Percentiles rank a stretch among this genome's conserved stretches.
Conservation (phyloP, 2,329 filamentous ascomycete genomes). For the Epichloe gansuensis region DNA sequence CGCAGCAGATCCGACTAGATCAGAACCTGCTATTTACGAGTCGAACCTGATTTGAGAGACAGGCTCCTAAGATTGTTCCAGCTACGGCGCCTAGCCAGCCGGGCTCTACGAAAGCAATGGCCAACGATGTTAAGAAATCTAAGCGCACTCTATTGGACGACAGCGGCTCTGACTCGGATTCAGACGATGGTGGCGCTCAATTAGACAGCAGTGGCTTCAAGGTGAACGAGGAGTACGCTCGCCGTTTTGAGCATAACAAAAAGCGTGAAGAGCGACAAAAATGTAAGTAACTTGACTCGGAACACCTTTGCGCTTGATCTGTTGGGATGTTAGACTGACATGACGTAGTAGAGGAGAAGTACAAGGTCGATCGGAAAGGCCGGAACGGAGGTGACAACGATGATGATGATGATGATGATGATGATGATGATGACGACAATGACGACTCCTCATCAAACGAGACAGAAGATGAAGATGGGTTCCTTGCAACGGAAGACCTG, state of each 20-base stretch:
- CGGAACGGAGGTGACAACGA: conserved; percentile 9
- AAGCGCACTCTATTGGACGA: conserved; percentile 44
- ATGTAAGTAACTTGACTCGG: conserved; percentile 30
- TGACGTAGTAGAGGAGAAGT: conserved; percentile 73
- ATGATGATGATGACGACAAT: conserved; percentile 34
- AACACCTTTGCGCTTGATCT: not conserved
- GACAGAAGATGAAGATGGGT: conserved; percentile 80
- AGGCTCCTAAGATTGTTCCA: not conserved
- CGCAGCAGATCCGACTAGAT: not conserved
- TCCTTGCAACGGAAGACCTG: conserved; percentile 71
- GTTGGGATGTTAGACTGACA: conserved; percentile 5
- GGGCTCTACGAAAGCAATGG: conserved; percentile 4
- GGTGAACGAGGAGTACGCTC: conserved; percentile 83
- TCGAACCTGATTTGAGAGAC: not conserved
- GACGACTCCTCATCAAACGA: conserved; percentile 60
- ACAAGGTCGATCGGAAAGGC: conserved; percentile 33
- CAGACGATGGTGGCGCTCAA: conserved; percentile 29
- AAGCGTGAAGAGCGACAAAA: conserved; percentile 77
- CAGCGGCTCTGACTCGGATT: conserved; percentile 38
- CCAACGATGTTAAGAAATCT: conserved; percentile 18
- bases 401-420: conserved; percentile 27
- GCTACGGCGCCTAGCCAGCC: conserved; percentile 8
- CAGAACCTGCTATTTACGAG: not conserved
- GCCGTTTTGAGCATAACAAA: conserved; percentile 91
- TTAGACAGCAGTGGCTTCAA: conserved; percentile 45